Percentiles rank a stretch among this genome's conserved stretches.
Evolutionary conservation across 2,329 filamentous ascomycete species (phyloP).

Genomic region (Claviceps sp.): DNA sequence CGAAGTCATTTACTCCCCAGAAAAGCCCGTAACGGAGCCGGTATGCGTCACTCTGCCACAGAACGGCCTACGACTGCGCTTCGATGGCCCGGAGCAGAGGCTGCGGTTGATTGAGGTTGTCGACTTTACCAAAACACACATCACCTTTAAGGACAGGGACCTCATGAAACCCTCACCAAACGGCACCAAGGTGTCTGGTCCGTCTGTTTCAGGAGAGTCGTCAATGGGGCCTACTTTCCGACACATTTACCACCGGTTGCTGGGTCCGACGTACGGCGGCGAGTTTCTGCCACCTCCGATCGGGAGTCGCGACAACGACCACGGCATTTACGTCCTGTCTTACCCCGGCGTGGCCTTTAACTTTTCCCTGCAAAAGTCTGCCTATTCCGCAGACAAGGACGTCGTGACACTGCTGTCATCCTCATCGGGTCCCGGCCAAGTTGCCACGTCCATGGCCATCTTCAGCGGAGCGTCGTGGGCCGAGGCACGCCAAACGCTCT

Average conservation of each 20-base stretch:
- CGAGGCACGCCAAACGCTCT: constrained; percentile 63
- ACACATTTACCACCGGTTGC: constrained; percentile 84
- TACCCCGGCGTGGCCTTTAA: constrained; percentile 92
- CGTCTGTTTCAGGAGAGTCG: constrained; percentile 20
- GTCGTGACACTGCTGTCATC: constrained; percentile 79
- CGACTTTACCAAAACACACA: constrained; percentile 74
- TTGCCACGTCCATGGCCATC: constrained; percentile 77
- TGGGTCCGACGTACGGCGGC: constrained; percentile 86
- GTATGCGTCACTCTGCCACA: constrained; percentile 63
- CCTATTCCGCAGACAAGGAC: constrained; percentile 64
- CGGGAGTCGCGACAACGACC: constrained; percentile 32
- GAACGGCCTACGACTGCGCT: constrained; percentile 81
- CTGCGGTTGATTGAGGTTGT: constrained; percentile 81
- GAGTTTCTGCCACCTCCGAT: constrained; percentile 65
- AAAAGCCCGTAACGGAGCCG: constrained; percentile 59
- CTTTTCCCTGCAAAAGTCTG: constrained; percentile 62
- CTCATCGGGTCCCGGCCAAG: constrained; percentile 57
- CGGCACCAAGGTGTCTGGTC: constrained; percentile 20
- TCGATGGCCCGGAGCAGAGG: constrained; percentile 87
- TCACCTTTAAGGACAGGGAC: constrained; percentile 70
- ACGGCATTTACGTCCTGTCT: constrained; percentile 76
- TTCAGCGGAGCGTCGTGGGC: constrained; percentile 88
- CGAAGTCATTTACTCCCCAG: constrained; percentile 68
- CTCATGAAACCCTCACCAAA: constrained; percentile 50
- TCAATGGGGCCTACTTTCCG: constrained; percentile 59